Evolutionary conservation across 1,139 yeast genomes (phyloP), one percentile per base, ranked within the genome.

Genomic region (Magnusiomyces tetraspermus): DNA sequence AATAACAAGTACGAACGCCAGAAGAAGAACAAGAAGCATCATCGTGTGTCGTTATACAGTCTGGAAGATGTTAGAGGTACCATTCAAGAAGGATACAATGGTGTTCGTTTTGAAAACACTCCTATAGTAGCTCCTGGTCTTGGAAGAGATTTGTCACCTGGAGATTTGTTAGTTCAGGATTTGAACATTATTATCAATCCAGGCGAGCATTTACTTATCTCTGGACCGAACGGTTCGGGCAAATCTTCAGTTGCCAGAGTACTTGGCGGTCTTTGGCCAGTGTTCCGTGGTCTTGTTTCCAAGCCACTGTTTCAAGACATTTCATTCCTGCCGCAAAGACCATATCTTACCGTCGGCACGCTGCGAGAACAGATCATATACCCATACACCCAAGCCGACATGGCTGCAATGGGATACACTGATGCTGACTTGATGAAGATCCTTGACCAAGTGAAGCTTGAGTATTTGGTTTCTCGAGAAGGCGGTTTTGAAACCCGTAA

Each of bases 231-330:
- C 63, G 96, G 97, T 19, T 78, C 85, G 60, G 97, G 97, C 54
- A 90, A 90, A 66, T 84, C 95, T 1, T 82, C 96, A 0, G 84
- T 90, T 61, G 83, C 90, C 47, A 75, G 97, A 58, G 78, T 90
- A 2, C 74, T 89, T 57, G 92, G 95, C 2, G 96, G 94, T 23
- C 74, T 90, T 56, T 90, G 97, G 97, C 97, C 97, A 21, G 77
- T 87, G 36, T 90, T 86, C 68, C 67, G 76, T 24, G 97, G 97
- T 0, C 75, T 89, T 55, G 72, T 90, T 47, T 85, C 95, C 10
- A 85, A 83, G 62, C 96, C 96, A 11, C 73, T 77, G 51, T 84
- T 82, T 53, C 78, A 77, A 48, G 90, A 86, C 59, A 76, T 88
- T 42, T 76, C 83, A 57, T 87, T 80, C 66, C 75, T 88, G 52